Evolutionary conservation across 805 yeast genomes (phyloP).

Genomic region (Phaffomyces antillensis): DNA sequence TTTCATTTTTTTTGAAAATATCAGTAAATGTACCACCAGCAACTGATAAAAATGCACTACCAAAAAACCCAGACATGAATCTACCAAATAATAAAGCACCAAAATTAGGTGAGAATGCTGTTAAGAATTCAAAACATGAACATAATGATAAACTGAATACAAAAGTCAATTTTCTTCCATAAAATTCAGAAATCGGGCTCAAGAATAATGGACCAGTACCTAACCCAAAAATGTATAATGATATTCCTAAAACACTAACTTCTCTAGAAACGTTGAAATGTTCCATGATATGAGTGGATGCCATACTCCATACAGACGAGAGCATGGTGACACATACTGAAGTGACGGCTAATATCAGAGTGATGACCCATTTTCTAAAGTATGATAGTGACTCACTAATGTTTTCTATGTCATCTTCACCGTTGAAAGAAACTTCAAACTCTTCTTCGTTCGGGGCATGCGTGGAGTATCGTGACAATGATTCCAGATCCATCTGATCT

Average conservation of each 20-base stretch:
- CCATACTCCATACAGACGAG: slow-evolving; percentile 63
- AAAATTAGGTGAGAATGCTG: slow-evolving; percentile 51
- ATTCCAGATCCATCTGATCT: slow-evolving; percentile 15
- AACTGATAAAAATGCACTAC: slow-evolving; percentile 66
- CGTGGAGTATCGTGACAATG: slow-evolving; percentile 8
- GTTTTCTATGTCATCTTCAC: slow-evolving; percentile 24
- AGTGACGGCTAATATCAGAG: slow-evolving; percentile 44
- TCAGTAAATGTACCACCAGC: slow-evolving; percentile 78
- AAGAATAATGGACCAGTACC: slow-evolving; percentile 59
- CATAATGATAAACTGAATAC: slow-evolving; percentile 55
- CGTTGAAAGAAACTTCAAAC: slow-evolving; percentile 25
- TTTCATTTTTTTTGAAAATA: slow-evolving; percentile 50
- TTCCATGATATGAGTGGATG: slow-evolving; percentile 41
- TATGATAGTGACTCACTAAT: slow-evolving; percentile 30
- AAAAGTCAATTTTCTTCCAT: slow-evolving; percentile 54
- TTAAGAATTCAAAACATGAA: slow-evolving; percentile 47
- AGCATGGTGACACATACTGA: slow-evolving; percentile 61
- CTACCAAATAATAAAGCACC: slow-evolving; percentile 61
- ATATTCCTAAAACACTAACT: slow-evolving; percentile 47
- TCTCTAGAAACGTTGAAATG: slow-evolving; percentile 49
- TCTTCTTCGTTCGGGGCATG: background rate
- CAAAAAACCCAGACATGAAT: slow-evolving; percentile 63
- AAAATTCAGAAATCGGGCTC: slow-evolving; percentile 63
- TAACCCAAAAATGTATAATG: slow-evolving; percentile 64
- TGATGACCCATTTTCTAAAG: slow-evolving; percentile 49